Conservation (phyloP, 352 stramenopile genomes). For the Phytophthora crassamura region DNA sequence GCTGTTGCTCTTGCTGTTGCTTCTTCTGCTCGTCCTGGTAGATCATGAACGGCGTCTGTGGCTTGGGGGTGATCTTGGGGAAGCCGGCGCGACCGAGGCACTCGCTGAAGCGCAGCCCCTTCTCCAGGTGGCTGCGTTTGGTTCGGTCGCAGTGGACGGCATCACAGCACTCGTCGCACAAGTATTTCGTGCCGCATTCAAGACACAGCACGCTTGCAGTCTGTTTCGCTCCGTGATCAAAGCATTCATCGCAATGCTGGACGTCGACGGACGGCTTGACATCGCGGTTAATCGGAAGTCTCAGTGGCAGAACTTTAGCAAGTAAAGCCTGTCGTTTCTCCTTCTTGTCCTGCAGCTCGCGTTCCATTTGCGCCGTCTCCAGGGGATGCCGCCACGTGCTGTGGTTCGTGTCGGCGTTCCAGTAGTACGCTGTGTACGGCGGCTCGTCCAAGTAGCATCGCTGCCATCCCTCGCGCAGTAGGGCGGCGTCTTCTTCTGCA, state of each 20-base stretch:
- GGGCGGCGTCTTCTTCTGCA: constrained; percentile 21
- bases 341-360: constrained; percentile 44
- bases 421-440: constrained; percentile 72
- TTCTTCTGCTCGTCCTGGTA: constrained; percentile 32
- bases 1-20: constrained; percentile 15
- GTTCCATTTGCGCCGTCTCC: constrained; percentile 47
- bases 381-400: constrained; percentile 68
- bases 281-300: constrained; percentile 56
- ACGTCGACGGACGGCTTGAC: not conserved
- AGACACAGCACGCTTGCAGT: constrained; percentile 45
- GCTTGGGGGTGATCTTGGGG: constrained; percentile 23
- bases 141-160: constrained; percentile 34
- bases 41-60: constrained; percentile 33
- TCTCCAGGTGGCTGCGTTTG: constrained; percentile 43
- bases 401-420: constrained; percentile 60
- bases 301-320: constrained; percentile 44
- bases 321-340: constrained; percentile 41
- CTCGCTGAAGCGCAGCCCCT: constrained; percentile 42
- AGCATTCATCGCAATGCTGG: constrained; percentile 27
- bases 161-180: constrained; percentile 62
- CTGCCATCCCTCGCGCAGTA: constrained; percentile 63
- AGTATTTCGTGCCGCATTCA: constrained; percentile 46
- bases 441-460: constrained; percentile 59
- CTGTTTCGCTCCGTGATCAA: constrained; percentile 12
- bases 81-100: constrained; percentile 50